Evolutionary conservation across 371 early-diverging fungal species (phyloP).

Genomic region (Mortierella sp.): DNA sequence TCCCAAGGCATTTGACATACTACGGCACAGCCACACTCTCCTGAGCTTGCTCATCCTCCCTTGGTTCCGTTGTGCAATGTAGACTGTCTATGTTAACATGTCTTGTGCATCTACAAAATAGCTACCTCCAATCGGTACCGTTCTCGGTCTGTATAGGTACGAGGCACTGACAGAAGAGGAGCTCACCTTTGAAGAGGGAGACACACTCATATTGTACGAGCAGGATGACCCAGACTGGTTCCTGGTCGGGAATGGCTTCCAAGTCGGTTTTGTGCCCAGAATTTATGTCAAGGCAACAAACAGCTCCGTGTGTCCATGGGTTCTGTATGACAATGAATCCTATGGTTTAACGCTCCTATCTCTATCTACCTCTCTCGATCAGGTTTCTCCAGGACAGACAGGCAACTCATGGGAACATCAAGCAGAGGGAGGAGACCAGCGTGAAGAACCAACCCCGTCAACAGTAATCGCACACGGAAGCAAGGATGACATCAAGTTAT

Average conservation of each 20-base stretch:
- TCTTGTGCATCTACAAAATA: constrained; percentile 15
- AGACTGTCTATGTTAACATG: no score
- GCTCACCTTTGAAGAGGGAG: constrained; percentile 81
- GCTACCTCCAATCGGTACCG: constrained; percentile 59
- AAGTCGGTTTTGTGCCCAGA: constrained; percentile 79
- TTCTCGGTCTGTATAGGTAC: constrained; percentile 82
- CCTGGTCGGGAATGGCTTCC: constrained; percentile 66
- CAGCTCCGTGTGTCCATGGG: background rate
- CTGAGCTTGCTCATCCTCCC: no score
- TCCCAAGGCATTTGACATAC: no score
- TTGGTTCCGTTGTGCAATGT: no score
- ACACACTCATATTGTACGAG: constrained; percentile 74
- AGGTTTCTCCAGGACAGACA: constrained; percentile 53
- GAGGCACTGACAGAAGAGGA: constrained; percentile 81
- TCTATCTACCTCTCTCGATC: no score
- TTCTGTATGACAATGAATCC: no score
- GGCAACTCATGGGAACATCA: constrained; percentile 33
- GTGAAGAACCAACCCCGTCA: constrained; percentile 26
- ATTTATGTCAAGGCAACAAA: constrained; percentile 79
- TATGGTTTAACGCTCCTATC: no score
- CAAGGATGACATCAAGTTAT: constrained; percentile 50
- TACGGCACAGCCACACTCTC: background rate
- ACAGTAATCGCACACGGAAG: constrained; percentile 30
- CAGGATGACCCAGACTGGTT: constrained; percentile 87
- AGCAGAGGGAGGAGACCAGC: constrained; percentile 27